phyloP scores from a whole-genome alignment of 441 rosid genomes.

The Biscutella laevigata region DNA sequence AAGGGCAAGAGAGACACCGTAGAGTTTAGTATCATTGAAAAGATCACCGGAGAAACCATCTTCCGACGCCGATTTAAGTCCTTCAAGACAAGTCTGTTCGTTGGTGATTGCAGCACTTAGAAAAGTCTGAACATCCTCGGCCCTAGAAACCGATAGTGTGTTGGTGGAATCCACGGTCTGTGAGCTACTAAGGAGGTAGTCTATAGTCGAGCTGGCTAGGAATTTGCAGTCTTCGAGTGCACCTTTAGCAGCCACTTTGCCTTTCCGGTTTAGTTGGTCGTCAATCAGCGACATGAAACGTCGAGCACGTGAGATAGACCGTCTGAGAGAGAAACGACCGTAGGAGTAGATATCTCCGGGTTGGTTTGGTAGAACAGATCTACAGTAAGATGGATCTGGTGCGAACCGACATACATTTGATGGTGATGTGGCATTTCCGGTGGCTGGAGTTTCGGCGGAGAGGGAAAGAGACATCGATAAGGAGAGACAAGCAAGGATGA shows the following conservation, averaged over 20 bases:
- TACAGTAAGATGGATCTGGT: conserved; percentile 66
- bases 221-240: conserved; percentile 72
- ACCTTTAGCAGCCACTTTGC: conserved; percentile 33
- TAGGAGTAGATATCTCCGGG: conserved; percentile 41
- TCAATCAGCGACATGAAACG: conserved; percentile 46
- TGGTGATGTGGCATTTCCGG: conserved; percentile 21
- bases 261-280: conserved; percentile 29
- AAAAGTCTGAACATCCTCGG: conserved; percentile 48
- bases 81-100: conserved; percentile 47
- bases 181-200: conserved; percentile 39
- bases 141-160: conserved; percentile 31
- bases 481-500: conserved; percentile 2
- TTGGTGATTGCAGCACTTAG: conserved; percentile 62
- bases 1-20: conserved; percentile 73
- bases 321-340: conserved; percentile 44
- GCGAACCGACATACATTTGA: conserved; percentile 43
- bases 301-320: conserved; percentile 51
- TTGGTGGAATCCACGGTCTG: conserved; percentile 33
- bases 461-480: conserved; percentile 4
- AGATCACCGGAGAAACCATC: conserved; percentile 46
- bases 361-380: conserved; percentile 45
- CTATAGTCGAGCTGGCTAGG: conserved; percentile 48
- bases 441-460: background rate
- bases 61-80: conserved; percentile 40
- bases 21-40: conserved; percentile 63